Evolutionary conservation across 805 yeast genomes (phyloP).

Genomic region (Metschnikowia baotianmanensis): DNA sequence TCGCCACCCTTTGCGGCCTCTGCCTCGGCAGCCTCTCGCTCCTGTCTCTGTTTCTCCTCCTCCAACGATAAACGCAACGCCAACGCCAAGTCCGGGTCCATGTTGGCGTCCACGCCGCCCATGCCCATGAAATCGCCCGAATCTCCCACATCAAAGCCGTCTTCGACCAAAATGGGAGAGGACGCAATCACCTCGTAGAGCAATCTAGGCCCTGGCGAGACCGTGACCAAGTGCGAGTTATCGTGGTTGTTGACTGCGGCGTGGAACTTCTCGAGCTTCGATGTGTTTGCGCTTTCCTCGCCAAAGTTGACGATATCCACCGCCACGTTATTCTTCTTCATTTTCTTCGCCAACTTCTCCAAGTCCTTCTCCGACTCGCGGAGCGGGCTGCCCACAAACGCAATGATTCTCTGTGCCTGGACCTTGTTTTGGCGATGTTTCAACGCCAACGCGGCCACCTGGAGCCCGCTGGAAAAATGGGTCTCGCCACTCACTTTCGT

Average conservation of each 20-base stretch:
- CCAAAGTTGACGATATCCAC: constrained; percentile 91
- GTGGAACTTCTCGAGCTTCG: constrained; percentile 76
- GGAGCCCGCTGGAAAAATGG: constrained; percentile 79
- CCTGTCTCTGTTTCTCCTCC: constrained; percentile 92
- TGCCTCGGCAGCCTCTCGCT: constrained; percentile 53
- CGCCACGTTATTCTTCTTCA: constrained; percentile 91
- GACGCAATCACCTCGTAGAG: constrained; percentile 78
- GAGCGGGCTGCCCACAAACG: constrained; percentile 87
- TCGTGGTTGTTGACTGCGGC: constrained; percentile 72
- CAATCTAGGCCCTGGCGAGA: constrained; percentile 84
- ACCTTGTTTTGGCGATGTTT: constrained; percentile 95
- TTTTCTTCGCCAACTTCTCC: constrained; percentile 80
- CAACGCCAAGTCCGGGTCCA: constrained; percentile 96
- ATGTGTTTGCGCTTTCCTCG: constrained; percentile 73
- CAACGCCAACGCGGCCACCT: constrained; percentile 89
- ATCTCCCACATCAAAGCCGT: constrained; percentile 52
- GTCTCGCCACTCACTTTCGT: constrained; percentile 64
- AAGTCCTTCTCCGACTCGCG: constrained; percentile 65
- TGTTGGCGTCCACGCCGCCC: constrained; percentile 68
- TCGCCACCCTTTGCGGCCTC: constrained; percentile 17
- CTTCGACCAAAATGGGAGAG: constrained; percentile 70
- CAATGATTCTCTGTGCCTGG: constrained; percentile 86
- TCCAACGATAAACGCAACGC: constrained; percentile 93
- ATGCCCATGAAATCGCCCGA: constrained; percentile 33
- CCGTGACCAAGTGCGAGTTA: constrained; percentile 76